Evolutionary conservation across 345 rosid genomes (phyloP), one percentile per base, ranked within the genome.

Genomic region (Syzygium aromaticum): DNA sequence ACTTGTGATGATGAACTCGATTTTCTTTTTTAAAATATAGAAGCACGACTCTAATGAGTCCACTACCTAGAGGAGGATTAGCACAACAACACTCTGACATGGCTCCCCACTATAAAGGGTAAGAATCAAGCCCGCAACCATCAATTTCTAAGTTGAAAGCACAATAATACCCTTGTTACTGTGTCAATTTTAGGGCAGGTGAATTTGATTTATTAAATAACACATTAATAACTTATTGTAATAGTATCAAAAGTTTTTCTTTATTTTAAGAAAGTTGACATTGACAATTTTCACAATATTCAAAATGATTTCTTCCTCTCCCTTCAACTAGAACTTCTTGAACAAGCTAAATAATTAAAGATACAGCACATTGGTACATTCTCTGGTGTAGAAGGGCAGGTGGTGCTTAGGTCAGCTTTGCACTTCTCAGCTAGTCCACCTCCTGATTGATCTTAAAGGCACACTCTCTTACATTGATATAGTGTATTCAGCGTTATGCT

Each of bases 381-480:
- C 43, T 40, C 43, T 54, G 7, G 22, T 54, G 19, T 19, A 19
- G 43, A 40, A 40, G 1, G 43, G 21, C 9, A 19, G 3, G 57
- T 54, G 57, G 7, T 54, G 57, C 57, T 19, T 3, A 8, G 21
- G 57, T 54, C 57, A 21, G 8, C 57, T 19, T 54, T 54, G 22
- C 25, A 3, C 23, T 56, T 56, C n/a, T 23, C n/a, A 56, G 4
- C 12, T 23, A 5, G 46, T 33, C 46, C 25, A 33, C 19, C 46
- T 30, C 6, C 80, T 67, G 3, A 67, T 6, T 40, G 3, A 33
- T 33, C 46, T 33, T 33, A 33, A 67, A 23, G 46, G 8, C 80
- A 4, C 25, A 8, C 6, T 33, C 17, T 11, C 21, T 6, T 30
- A 17, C 23, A 2, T 33, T 3, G 0, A 22, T 33, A 0, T 9